Evolutionary conservation across 1,284 basidiomycete species (phyloP).

Genomic region (Porogramme epimiltina): DNA sequence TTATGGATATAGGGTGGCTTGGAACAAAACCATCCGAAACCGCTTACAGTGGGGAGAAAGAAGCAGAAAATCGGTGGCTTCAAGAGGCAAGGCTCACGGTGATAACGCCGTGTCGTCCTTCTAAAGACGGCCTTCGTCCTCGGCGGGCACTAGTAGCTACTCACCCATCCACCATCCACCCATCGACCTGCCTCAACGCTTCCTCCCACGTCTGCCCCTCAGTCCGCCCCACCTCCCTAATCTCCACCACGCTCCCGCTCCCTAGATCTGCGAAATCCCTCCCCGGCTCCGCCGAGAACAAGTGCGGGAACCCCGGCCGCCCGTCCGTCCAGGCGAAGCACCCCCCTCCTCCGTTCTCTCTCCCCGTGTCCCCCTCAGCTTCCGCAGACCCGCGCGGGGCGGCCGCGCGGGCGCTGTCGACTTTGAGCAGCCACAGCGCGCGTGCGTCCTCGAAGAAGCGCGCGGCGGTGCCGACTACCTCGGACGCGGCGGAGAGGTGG

Average conservation of each 20-base stretch:
- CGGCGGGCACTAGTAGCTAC: neutral
- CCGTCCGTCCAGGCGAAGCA: conserved; percentile 37
- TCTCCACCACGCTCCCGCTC: conserved; percentile 30
- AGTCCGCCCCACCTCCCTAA: conserved; percentile 23
- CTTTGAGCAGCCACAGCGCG: conserved; percentile 49
- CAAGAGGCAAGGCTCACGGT: no score
- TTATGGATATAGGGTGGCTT: no score
- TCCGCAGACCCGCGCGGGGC: conserved; percentile 44
- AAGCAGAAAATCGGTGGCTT: no score
- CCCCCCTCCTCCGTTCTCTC: conserved; percentile 43
- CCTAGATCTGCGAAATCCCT: conserved; percentile 27
- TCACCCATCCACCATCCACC: conserved; percentile 28
- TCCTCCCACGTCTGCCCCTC: conserved; percentile 32
- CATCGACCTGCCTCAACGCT: conserved; percentile 20
- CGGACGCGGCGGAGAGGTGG: conserved; percentile 62
- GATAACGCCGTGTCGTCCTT: no score
- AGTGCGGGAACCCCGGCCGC: conserved; percentile 43
- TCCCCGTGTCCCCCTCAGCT: conserved; percentile 14
- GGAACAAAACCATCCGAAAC: no score
- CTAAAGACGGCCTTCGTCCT: no score
- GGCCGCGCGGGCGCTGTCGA: conserved; percentile 37
- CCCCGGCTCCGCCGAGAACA: conserved; percentile 37
- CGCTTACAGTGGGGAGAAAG: no score
- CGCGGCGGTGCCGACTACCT: conserved; percentile 54
- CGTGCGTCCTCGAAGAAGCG: conserved; percentile 50